Evolutionary conservation across 208 protist species (phyloP).

Genomic region (Leishmania braziliensis): DNA sequence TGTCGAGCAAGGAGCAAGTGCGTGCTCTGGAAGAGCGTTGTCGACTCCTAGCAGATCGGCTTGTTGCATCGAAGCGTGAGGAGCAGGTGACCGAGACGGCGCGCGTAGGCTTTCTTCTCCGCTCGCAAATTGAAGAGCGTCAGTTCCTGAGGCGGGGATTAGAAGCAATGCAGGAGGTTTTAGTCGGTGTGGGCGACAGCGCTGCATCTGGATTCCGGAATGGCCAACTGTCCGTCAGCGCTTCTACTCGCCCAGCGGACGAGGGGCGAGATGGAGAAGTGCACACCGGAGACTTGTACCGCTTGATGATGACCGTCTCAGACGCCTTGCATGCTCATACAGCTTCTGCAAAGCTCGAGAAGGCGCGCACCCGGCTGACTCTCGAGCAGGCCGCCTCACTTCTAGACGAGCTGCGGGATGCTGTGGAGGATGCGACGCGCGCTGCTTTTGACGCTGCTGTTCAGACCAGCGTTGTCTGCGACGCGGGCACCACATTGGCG

Average conservation of each 20-base stretch:
- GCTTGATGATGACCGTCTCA: constrained; percentile 39
- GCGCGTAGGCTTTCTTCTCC: constrained; percentile 66
- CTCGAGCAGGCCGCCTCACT: constrained; percentile 42
- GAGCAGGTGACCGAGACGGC: constrained; percentile 59
- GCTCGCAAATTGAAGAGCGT: constrained; percentile 75
- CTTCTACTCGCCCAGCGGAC: background rate
- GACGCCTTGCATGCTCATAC: constrained; percentile 36
- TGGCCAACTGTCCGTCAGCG: background rate
- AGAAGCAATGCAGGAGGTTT: constrained; percentile 39
- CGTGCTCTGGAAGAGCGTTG: constrained; percentile 51
- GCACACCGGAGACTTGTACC: constrained; percentile 45
- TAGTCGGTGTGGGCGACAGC: constrained; percentile 7
- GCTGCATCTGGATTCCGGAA: background rate
- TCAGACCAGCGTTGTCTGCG: background rate
- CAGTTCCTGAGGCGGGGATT: constrained; percentile 55
- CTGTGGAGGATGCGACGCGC: constrained; percentile 50
- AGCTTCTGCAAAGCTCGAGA: constrained; percentile 51
- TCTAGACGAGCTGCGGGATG: constrained; percentile 47
- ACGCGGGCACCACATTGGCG: background rate
- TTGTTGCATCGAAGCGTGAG: constrained; percentile 49
- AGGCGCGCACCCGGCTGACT: constrained; percentile 41
- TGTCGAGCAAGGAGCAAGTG: constrained; percentile 22
- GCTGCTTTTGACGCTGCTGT: constrained; percentile 36
- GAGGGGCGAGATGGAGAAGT: constrained; percentile 4
- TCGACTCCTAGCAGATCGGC: constrained; percentile 49